phyloP scores from a whole-genome alignment of 75 land plant species.

The Cunninghamia lanceolata region DNA sequence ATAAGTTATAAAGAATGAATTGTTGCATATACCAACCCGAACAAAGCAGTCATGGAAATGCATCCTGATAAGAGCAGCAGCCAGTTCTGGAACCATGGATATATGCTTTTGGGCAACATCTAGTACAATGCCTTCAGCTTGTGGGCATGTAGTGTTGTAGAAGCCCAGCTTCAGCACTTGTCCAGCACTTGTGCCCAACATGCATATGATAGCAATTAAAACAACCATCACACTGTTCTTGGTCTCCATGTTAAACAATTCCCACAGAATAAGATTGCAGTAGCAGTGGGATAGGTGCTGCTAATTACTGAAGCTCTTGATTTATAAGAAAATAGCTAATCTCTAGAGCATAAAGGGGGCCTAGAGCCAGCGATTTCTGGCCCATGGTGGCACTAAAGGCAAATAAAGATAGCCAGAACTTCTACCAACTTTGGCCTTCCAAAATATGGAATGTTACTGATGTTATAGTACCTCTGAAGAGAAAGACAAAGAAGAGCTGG shows the following conservation, averaged over 20 bases:
- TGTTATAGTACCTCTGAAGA: too few species aligned
- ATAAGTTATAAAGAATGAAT: not conserved
- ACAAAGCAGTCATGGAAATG: conserved; percentile 80
- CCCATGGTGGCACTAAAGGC: too few species aligned
- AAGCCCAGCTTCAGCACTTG: conserved; percentile 26
- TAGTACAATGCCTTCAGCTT: conserved; percentile 32
- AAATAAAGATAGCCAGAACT: too few species aligned
- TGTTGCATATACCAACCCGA: conserved; percentile 21
- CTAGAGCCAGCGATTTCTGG: too few species aligned
- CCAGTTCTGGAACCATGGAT: conserved; percentile 26
- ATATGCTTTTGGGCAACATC: conserved; percentile 8
- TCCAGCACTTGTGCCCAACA: too few species aligned
- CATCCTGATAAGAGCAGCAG: conserved; percentile 60
- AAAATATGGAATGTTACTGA: too few species aligned
- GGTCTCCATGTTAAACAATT: too few species aligned
- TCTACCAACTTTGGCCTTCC: too few species aligned
- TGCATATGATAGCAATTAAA: too few species aligned
- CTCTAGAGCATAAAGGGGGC: too few species aligned
- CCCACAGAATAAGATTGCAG: not conserved
- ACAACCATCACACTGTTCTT: too few species aligned
- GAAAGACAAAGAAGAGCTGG: too few species aligned
- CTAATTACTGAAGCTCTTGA: not conserved
- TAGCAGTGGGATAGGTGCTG: not conserved
- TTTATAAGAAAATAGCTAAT: not conserved
- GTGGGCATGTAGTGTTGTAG: conserved; percentile 43